Percentiles rank a stretch among this genome's conserved stretches.
phyloP scores from a whole-genome alignment of 2,329 filamentous ascomycete species.

The Myrmaecium sp. region DNA sequence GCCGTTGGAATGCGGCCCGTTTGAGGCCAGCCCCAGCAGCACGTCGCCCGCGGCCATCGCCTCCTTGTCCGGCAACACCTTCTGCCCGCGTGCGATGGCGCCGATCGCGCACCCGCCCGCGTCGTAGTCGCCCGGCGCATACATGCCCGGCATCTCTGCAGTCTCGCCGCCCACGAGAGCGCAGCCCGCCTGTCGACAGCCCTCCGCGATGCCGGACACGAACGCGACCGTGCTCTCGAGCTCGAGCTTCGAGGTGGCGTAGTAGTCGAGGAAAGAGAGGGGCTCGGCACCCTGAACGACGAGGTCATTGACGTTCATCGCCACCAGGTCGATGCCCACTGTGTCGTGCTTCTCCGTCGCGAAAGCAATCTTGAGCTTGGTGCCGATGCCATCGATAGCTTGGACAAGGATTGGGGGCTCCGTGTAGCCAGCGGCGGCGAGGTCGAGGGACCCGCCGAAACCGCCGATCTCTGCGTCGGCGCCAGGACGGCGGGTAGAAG shows the following conservation, averaged over 20 bases:
- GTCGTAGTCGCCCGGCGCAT: conserved; percentile 77
- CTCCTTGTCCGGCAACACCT: conserved; percentile 57
- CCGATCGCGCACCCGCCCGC: conserved; percentile 82
- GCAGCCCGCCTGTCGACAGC: conserved; percentile 71
- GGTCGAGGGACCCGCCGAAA: conserved; percentile 77
- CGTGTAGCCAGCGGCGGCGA: conserved; percentile 56
- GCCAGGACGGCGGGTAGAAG: conserved; percentile 66
- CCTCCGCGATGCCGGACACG: conserved; percentile 74
- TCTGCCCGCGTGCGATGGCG: conserved; percentile 48
- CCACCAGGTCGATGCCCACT: conserved; percentile 90
- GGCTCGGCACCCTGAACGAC: conserved; percentile 92
- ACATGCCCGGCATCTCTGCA: conserved; percentile 95
- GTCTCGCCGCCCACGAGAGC: conserved; percentile 95
- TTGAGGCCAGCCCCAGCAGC: conserved; percentile 69
- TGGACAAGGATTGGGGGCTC: conserved; percentile 71
- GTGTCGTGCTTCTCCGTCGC: conserved; percentile 79
- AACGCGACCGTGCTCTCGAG: conserved; percentile 66
- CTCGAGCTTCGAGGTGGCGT: conserved; percentile 79
- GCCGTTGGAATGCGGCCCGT: conserved; percentile 86
- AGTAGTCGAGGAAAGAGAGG: conserved; percentile 95
- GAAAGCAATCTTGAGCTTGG: conserved; percentile 92
- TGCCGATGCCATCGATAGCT: conserved; percentile 90
- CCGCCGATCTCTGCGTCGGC: conserved; percentile 90
- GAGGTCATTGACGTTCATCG: conserved; percentile 98
- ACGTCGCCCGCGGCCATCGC: conserved; percentile 71